These are phyloP conservation scores for Paxillus involutus DNA, from an alignment of 768 basidiomycete species.

Conservation along the genomic window DNA sequence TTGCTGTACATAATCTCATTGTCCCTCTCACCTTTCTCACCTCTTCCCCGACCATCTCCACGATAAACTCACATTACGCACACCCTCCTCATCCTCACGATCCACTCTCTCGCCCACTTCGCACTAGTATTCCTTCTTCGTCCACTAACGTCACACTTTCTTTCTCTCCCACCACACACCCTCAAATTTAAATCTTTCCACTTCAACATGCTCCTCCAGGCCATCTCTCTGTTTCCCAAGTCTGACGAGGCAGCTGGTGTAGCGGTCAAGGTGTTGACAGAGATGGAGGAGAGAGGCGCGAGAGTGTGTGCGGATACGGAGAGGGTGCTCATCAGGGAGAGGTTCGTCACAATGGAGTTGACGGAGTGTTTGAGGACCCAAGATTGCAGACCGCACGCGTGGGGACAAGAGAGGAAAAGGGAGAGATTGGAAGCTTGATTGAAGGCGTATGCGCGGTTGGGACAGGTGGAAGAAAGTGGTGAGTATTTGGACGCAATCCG, in stretches of 20 bases:
- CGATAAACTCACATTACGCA: constrained; percentile 1
- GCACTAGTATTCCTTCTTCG: constrained; percentile 48
- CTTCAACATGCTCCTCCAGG: constrained; percentile 56
- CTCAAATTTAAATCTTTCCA: constrained; percentile 25
- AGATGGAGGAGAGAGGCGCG: constrained; percentile 49
- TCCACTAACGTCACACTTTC: constrained; percentile 42
- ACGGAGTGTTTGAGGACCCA: constrained; percentile 42
- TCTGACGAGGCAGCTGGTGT: constrained; percentile 40
- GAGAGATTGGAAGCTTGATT: constrained; percentile 14
- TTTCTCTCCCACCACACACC: constrained; percentile 26
- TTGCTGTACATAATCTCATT: constrained; percentile 43
- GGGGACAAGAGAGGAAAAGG: background rate
- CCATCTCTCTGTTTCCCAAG: constrained; percentile 44
- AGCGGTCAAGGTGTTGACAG: constrained; percentile 40
- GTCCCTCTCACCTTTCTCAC: constrained; percentile 35
- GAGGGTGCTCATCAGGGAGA: constrained; percentile 45
- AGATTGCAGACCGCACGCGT: background rate
- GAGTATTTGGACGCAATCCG: constrained; percentile 42
- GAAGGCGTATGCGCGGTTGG: constrained; percentile 18
- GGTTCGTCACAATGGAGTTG: constrained; percentile 50
- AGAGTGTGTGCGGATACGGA: constrained; percentile 43
- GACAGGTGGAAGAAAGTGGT: constrained; percentile 39
- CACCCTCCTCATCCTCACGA: constrained; percentile 22
- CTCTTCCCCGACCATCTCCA: constrained; percentile 23
- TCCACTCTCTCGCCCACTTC: constrained; percentile 50